Evolutionary conservation across 1,284 basidiomycete genomes (phyloP).

Genomic region (Malassezia sp.): DNA sequence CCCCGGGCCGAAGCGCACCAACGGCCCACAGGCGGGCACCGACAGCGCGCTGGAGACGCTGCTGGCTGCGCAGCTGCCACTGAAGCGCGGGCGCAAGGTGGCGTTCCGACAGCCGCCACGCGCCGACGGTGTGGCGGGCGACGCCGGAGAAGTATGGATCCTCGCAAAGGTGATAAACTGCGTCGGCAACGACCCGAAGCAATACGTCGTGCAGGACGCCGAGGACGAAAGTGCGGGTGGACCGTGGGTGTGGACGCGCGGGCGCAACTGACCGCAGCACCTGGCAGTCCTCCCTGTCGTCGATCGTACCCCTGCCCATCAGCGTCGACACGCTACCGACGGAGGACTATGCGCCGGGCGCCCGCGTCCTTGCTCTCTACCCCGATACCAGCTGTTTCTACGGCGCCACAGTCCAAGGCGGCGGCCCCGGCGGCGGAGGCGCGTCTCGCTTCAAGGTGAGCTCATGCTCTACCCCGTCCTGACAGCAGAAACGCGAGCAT

Average conservation of each 20-base stretch:
- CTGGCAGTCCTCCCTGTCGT: constrained; percentile 31
- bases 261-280: constrained; percentile 13
- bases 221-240: constrained; percentile 16
- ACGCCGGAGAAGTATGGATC: constrained; percentile 35
- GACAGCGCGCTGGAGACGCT: neutral
- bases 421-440: too few relatives aligned
- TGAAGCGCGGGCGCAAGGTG: constrained; percentile 24
- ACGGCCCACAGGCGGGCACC: neutral
- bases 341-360: constrained; percentile 29
- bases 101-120: constrained; percentile 26
- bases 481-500: constrained; percentile 24
- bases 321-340: constrained; percentile 32
- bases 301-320: constrained; percentile 40
- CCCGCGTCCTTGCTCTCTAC: constrained; percentile 42
- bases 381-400: constrained; percentile 47
- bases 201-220: constrained; percentile 28
- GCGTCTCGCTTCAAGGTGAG: constrained; percentile 21
- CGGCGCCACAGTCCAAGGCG: constrained; percentile 35
- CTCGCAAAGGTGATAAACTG: constrained; percentile 27
- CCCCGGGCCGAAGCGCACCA: constrained; percentile 4
- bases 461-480: neutral
- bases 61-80: constrained; percentile 19
- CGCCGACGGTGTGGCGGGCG: neutral
- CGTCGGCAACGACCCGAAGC: constrained; percentile 28
- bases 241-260: constrained; percentile 10